Base-by-base conservation (phyloP, 768 basidiomycete species). In the Auriscalpium orientale region DNA sequence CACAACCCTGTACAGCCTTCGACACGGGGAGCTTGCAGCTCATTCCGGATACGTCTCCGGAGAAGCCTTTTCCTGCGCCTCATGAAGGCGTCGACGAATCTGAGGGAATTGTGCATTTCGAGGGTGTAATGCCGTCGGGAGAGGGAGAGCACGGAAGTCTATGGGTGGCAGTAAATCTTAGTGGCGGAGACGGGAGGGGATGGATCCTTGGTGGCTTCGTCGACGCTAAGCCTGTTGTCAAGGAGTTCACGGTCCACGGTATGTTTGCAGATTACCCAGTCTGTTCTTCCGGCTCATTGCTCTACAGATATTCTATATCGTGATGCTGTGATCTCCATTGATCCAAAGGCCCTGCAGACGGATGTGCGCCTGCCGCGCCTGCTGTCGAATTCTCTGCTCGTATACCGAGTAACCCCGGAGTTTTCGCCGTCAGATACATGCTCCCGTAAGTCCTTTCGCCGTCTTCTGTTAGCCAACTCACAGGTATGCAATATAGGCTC, bases 11-110 rank as follows among this genome's bases (percentile, higher is more conserved):
- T 56, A 44, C 59, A 20, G 38, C 54, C 9, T 66, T 68, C 43
- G 60, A 52, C 9, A 84, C 89, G 2, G 61, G 63, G 4, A 70
- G 71, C 3, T 71, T 88, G 28, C 83, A 77, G 64, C 76, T 89
- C 8, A 71, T 92, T 8, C 90, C 90, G 1, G 76, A 76, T 60
- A 82, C 86, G 22, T 62, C 74, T 10, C 72, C 75, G 11, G 80
- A 76, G 2, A 70, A 68, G 44, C 67, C 72, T 11, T 91, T 90
- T 61, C 90, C 89, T 6, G 70, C 79, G 0, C 85, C 87, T 13
- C 68, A 79, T 15, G 83, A 85, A 67, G 89, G 89, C 0, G 67
- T 79, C 0, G 86, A 88, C 52, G 87, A 91, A 66, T 86, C 84
- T 9, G 88, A 89, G 55, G 88, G 87, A 0, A 72, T 85, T 1